A percentile compares a stretch with the other conserved stretches of the same genome.
phyloP scores from a whole-genome alignment of 257 asterid genomes.

The Ilex asprella region DNA sequence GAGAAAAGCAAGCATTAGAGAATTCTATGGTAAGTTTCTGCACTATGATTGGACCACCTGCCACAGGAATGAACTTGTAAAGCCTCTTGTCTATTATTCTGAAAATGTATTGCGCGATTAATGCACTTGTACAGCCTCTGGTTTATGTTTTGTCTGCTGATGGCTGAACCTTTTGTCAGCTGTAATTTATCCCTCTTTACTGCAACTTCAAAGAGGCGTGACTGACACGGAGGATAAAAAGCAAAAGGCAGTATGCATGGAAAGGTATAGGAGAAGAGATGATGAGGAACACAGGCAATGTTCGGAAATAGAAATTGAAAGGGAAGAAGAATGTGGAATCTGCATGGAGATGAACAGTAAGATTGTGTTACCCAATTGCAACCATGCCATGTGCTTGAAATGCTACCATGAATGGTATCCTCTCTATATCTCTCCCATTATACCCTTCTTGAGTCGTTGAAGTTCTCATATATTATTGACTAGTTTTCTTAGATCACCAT shows the following conservation, averaged over 20 bases:
- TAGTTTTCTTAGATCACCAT: no score
- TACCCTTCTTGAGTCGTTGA: background rate
- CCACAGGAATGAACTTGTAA: no score
- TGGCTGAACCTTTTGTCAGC: conserved; percentile 31
- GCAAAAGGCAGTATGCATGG: conserved; percentile 67
- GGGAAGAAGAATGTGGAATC: conserved; percentile 97
- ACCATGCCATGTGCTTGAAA: conserved; percentile 80
- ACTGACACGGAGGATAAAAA: conserved; percentile 79
- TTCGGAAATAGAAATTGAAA: conserved; percentile 67
- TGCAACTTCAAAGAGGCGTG: conserved; percentile 85
- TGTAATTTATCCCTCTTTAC: conserved; percentile 80
- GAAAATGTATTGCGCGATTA: no score
- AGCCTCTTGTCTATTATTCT: no score
- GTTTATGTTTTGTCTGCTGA: no score
- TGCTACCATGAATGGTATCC: conserved; percentile 90
- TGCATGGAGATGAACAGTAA: conserved; percentile 87
- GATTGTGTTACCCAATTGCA: conserved; percentile 83
- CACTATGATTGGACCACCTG: no score
- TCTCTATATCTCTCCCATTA: background rate
- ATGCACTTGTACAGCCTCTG: no score
- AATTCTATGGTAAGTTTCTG: conserved; percentile 65
- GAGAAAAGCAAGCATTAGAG: conserved; percentile 90
- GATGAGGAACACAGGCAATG: conserved; percentile 41
- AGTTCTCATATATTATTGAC: no score
- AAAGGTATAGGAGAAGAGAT: conserved; percentile 75